A percentile compares a stretch with the other conserved stretches of the same genome.
Conservation (phyloP, 805 yeast species). For the Candida railenensis region DNA sequence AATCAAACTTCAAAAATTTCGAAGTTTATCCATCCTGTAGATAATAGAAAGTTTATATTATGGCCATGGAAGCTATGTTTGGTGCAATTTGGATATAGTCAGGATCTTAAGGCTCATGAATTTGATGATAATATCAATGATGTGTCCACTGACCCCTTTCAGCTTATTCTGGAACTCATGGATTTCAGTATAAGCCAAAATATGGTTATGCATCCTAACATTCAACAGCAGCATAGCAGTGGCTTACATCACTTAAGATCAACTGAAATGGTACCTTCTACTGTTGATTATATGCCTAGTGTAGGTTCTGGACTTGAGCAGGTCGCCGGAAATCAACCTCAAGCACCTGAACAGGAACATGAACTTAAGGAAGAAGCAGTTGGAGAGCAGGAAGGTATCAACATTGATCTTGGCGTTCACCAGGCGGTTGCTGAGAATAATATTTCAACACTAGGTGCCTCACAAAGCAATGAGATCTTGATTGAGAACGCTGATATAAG, state of each 20-base stretch:
- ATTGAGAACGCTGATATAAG: background rate
- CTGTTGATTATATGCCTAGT: background rate
- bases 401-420: background rate
- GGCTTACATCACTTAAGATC: background rate
- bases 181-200: slow-evolving; percentile 29
- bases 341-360: background rate
- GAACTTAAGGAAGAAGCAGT: background rate
- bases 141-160: slow-evolving; percentile 24
- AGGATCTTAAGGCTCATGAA: background rate
- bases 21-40: slow-evolving; percentile 52
- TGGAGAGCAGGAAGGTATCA: background rate
- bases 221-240: background rate
- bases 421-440: background rate
- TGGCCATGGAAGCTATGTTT: slow-evolving; percentile 76
- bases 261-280: background rate
- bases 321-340: background rate
- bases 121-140: background rate
- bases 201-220: slow-evolving; percentile 1
- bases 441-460: too few relatives aligned
- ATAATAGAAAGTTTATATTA: slow-evolving; percentile 53
- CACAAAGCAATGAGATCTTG: too few relatives aligned
- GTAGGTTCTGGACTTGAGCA: background rate
- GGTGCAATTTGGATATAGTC: slow-evolving; percentile 47
- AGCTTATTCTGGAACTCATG: slow-evolving; percentile 33
- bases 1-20: slow-evolving; percentile 66